Base-by-base conservation (phyloP, 495 filamentous ascomycete genomes). In the Xeromyces bisporus region DNA sequence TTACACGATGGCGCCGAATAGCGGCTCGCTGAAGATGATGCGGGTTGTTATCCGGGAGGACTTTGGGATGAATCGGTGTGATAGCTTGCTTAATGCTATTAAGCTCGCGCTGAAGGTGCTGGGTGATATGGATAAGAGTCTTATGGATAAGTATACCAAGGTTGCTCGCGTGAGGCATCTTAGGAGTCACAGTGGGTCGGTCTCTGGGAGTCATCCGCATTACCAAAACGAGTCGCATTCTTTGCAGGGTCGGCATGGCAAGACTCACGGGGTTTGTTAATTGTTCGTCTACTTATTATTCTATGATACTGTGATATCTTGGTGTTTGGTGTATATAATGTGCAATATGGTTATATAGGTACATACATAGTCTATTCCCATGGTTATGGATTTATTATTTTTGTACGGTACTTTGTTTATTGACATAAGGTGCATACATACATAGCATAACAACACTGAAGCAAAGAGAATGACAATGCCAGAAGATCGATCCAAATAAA, bases 1-100 rank as follows among this genome's bases (percentile, higher is more conserved):
- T 0, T 93, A 93, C 52, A 93, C 83, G 17, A 92, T 93, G 85
- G 84, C 85, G 8, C 85, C 85, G 9, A 60, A 89, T 41, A 77
- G 75, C 28, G 56, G 80, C 28, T 57, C 68, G 37, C 55, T 92
- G 37, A 81, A 87, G 67, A 66, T 93, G 63, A 76, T 93, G 64
- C 73, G 85, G 17, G 68, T 93, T 7, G 85, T 93, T 2, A 74
- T 93, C 12, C 70, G 85, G 26, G 85, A 91, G 55, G 85, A 92
- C 51, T 93, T 93, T 46, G 75, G 67, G 25, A 71, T 75, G 50
- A 67, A 62, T 38, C 67, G 83, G 23, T 85, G 78, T 45, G 80
- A 91, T 45, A 53, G 61, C 1, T 53, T 92, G 32, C 63, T 87
- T 34, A 40, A 51, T 8, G 84, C 92, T 45, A 69, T 92, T 50